A percentile compares a stretch with the other conserved stretches of the same genome.
These are phyloP conservation scores for Naganishia albida DNA, from an alignment of 1,284 basidiomycete genomes.

Conservation along the genomic window DNA sequence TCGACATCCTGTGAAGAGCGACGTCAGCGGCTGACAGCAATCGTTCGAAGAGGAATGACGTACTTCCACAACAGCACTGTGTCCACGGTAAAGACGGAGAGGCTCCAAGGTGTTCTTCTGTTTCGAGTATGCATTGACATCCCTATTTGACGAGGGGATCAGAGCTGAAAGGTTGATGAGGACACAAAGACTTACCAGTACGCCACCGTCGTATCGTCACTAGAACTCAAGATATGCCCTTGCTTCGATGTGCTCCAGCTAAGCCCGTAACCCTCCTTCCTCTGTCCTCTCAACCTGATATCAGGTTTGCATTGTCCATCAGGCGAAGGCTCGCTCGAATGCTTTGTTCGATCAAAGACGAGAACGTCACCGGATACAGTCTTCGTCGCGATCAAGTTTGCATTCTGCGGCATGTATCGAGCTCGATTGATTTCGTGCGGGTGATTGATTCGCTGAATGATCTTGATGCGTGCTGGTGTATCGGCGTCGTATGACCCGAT, in stretches of 20 bases:
- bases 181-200: slow-evolving; percentile 70
- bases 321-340: slow-evolving; percentile 85
- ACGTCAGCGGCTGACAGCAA: slow-evolving; percentile 33
- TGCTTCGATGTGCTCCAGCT: slow-evolving; percentile 82
- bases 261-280: slow-evolving; percentile 90
- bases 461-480: slow-evolving; percentile 74
- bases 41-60: slow-evolving; percentile 45
- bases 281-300: slow-evolving; percentile 85
- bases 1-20: slow-evolving; percentile 82
- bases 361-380: slow-evolving; percentile 85
- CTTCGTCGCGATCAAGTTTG: slow-evolving; percentile 94
- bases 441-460: slow-evolving; percentile 81
- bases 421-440: slow-evolving; percentile 95
- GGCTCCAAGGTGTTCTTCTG: slow-evolving; percentile 76
- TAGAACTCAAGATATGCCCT: slow-evolving; percentile 87
- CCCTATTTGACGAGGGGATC: slow-evolving; percentile 61
- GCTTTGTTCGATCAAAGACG: slow-evolving; percentile 96
- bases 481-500: slow-evolving; percentile 82
- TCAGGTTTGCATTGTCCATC: slow-evolving; percentile 85
- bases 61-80: slow-evolving; percentile 85
- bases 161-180: not conserved
- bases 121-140: slow-evolving; percentile 86
- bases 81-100: slow-evolving; percentile 77
- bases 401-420: slow-evolving; percentile 98
- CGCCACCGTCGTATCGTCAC: slow-evolving; percentile 94